These are phyloP conservation scores for Castanopsis chinensis DNA, from an alignment of 306 rosid species.

Conservation along the genomic window DNA sequence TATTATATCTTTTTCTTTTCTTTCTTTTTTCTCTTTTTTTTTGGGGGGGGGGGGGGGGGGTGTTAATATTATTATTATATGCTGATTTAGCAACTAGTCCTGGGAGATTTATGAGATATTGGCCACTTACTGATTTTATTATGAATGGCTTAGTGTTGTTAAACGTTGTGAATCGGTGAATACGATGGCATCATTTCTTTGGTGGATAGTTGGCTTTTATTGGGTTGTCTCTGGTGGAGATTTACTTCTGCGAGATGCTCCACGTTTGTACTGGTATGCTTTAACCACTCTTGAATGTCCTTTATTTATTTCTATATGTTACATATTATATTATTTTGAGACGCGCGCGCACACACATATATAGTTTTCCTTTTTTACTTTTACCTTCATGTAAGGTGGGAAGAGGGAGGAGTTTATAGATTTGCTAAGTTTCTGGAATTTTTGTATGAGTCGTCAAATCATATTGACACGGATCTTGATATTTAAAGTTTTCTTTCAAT, in stretches of 20 bases:
- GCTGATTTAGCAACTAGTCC: constrained; percentile 13
- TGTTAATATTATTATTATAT: constrained; percentile 6
- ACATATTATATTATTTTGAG: neutral
- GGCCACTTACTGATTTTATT: constrained; percentile 35
- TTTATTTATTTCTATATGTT: no score
- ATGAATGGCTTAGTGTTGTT: constrained; percentile 41
- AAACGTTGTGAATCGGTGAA: constrained; percentile 81
- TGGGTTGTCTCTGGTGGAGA: constrained; percentile 94
- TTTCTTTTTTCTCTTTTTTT: no score
- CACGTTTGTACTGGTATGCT: constrained; percentile 82
- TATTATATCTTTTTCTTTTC: neutral
- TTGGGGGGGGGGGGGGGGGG: no score
- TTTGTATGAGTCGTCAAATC: neutral
- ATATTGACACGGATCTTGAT: neutral
- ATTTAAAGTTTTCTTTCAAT: neutral
- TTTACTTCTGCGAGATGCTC: constrained; percentile 67
- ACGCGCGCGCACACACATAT: neutral
- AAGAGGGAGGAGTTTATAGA: neutral
- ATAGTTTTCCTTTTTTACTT: neutral
- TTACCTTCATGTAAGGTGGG: no score
- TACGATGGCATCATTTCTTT: constrained; percentile 78
- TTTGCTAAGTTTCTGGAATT: neutral
- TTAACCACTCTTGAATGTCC: neutral
- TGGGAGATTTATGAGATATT: constrained; percentile 7
- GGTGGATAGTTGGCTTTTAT: constrained; percentile 97